phyloP scores from a whole-genome alignment of 2,329 filamentous ascomycete genomes.

The Trichocomaceae sp. region DNA sequence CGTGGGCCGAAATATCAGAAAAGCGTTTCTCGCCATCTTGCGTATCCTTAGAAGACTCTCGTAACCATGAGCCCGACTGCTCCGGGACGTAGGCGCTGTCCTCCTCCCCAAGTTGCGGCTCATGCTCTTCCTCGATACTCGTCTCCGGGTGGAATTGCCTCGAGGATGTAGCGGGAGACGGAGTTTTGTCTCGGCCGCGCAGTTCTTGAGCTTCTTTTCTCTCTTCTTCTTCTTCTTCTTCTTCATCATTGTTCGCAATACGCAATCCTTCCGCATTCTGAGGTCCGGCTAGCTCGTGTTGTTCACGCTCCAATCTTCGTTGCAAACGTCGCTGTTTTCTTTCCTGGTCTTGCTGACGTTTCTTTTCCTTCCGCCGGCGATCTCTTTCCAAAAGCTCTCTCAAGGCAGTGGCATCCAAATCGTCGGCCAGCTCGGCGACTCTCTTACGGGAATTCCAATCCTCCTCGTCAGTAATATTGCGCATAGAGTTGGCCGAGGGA shows the following conservation, averaged over 20 bases:
- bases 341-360: slow-evolving; percentile 63
- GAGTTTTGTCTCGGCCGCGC: slow-evolving; percentile 13
- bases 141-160: slow-evolving; percentile 1
- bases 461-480: slow-evolving; percentile 55
- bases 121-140: background rate
- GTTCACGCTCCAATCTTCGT: slow-evolving; percentile 47
- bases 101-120: background rate
- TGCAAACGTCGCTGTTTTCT: slow-evolving; percentile 45
- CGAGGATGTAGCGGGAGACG: slow-evolving; percentile 13
- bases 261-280: slow-evolving; percentile 8
- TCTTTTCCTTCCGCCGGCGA: slow-evolving; percentile 68
- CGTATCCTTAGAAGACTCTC: slow-evolving; percentile 26
- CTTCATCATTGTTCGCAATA: background rate
- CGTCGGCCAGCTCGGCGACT: slow-evolving; percentile 68
- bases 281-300: slow-evolving; percentile 39
- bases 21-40: slow-evolving; percentile 17
- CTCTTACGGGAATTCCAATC: slow-evolving; percentile 53
- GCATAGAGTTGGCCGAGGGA: slow-evolving; percentile 44
- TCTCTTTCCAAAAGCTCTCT: slow-evolving; percentile 89
- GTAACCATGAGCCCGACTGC: slow-evolving; percentile 27
- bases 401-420: slow-evolving; percentile 74
- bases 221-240: slow-evolving; percentile 11
- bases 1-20: slow-evolving; percentile 27
- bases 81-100: slow-evolving; percentile 10
- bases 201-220: slow-evolving; percentile 10